phyloP scores from a whole-genome alignment of 2,329 filamentous ascomycete species.

The Westerdykella sp. region DNA sequence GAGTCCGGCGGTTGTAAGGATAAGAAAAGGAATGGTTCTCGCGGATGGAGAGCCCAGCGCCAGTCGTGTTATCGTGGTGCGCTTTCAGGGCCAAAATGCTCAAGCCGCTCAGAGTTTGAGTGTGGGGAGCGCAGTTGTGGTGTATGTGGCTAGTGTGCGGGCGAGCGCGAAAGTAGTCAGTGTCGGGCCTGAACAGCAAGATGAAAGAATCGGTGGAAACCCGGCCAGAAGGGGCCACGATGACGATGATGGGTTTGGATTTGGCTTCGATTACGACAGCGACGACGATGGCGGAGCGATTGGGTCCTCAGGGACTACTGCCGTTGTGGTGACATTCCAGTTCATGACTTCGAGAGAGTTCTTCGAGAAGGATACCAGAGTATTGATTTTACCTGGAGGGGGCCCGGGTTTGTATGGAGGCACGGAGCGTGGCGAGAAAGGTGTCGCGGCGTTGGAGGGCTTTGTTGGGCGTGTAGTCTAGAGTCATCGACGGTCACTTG shows the following conservation, averaged over 20 bases:
- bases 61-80: conserved; percentile 50
- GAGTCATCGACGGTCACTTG: background rate
- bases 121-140: conserved; percentile 65
- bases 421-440: conserved; percentile 45
- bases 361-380: conserved; percentile 63
- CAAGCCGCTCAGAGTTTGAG: conserved; percentile 57
- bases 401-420: conserved; percentile 54
- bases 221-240: conserved; percentile 13
- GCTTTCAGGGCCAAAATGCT: conserved; percentile 52
- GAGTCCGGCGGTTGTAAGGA: conserved; percentile 32
- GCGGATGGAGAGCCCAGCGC: conserved; percentile 53
- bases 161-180: conserved; percentile 69
- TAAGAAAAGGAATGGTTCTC: conserved; percentile 78
- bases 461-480: conserved; percentile 59
- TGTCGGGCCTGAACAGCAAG: conserved; percentile 26
- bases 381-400: conserved; percentile 66
- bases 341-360: conserved; percentile 65
- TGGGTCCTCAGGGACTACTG: conserved; percentile 24
- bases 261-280: conserved; percentile 42
- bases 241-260: conserved; percentile 47
- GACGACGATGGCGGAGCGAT: conserved; percentile 33
- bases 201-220: conserved; percentile 7
- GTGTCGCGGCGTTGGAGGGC: conserved; percentile 59
- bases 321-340: conserved; percentile 55
- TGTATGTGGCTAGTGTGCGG: conserved; percentile 82